These are phyloP conservation scores for Penicillium paxilli DNA, from an alignment of 495 filamentous ascomycete species.

Conservation along the genomic window DNA sequence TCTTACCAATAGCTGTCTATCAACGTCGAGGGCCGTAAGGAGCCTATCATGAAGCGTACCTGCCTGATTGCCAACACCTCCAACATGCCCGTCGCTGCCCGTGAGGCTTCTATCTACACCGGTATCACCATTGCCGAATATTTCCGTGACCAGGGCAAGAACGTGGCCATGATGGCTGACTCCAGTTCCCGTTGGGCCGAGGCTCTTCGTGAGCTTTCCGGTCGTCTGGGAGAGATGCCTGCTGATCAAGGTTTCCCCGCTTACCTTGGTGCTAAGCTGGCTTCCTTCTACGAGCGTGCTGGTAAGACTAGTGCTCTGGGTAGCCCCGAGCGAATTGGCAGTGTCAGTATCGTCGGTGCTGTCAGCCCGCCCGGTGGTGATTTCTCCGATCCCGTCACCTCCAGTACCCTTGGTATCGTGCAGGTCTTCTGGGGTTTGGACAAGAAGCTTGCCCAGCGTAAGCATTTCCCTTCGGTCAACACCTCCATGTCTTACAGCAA, in stretches of 20 bases:
- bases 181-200: constrained; percentile 98
- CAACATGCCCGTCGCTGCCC: constrained; percentile 99
- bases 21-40: constrained; percentile 84
- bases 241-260: constrained; percentile 99
- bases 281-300: constrained; percentile 98
- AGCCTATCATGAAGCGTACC: constrained; percentile 99
- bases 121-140: constrained; percentile 98
- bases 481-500: constrained; percentile 96
- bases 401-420: constrained; percentile 91
- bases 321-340: constrained; percentile 82
- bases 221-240: constrained; percentile 99
- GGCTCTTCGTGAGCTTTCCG: constrained; percentile 96
- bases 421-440: constrained; percentile 99
- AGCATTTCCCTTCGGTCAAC: constrained; percentile 99
- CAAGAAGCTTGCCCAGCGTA: constrained; percentile 98
- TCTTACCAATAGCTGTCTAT: constrained; percentile 68
- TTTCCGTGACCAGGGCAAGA: constrained; percentile 96
- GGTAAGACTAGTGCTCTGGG: constrained; percentile 83
- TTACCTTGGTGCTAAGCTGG: constrained; percentile 94
- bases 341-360: constrained; percentile 96
- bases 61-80: constrained; percentile 98
- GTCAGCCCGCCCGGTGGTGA: constrained; percentile 98
- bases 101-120: constrained; percentile 99
- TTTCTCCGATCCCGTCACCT: constrained; percentile 98
- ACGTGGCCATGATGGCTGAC: constrained; percentile 99